phyloP scores from a whole-genome alignment of 2,329 filamentous ascomycete genomes.

The Alternaria postmessia region DNA sequence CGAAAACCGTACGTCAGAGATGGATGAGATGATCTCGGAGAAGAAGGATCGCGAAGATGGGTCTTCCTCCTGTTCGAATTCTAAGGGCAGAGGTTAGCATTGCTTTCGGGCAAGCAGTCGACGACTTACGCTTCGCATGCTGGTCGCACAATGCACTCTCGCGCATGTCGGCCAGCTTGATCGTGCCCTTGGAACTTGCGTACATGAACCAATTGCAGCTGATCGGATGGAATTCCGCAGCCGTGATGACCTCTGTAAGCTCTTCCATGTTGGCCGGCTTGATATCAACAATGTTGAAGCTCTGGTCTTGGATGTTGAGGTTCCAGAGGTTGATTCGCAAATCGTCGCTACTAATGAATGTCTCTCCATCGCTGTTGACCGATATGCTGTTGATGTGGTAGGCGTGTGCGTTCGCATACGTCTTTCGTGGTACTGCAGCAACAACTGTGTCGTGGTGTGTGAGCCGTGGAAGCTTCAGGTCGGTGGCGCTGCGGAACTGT shows the following conservation, averaged over 20 bases:
- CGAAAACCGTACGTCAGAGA: slow-evolving; percentile 97
- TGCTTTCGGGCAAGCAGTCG: neutral
- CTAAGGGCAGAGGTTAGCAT: slow-evolving; percentile 58
- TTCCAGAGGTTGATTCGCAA: slow-evolving; percentile 99
- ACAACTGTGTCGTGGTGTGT: slow-evolving; percentile 99
- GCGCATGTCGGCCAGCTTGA: slow-evolving; percentile 98
- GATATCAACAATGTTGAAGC: slow-evolving; percentile 99
- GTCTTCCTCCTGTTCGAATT: slow-evolving; percentile 99
- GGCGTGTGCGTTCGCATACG: slow-evolving; percentile 97
- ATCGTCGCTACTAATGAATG: slow-evolving; percentile 98
- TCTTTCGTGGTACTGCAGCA: slow-evolving; percentile 92
- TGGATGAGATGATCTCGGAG: slow-evolving; percentile 99
- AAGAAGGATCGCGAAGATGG: slow-evolving; percentile 98
- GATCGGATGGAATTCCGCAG: slow-evolving; percentile 93
- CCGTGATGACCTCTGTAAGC: slow-evolving; percentile 97
- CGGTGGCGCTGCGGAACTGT: slow-evolving; percentile 79
- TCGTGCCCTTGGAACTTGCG: slow-evolving; percentile 97
- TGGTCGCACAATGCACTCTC: slow-evolving; percentile 95
- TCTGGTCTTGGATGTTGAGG: slow-evolving; percentile 98
- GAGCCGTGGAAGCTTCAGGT: slow-evolving; percentile 92
- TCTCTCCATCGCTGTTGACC: slow-evolving; percentile 99
- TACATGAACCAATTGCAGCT: slow-evolving; percentile 99
- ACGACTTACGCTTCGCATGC: slow-evolving; percentile 86
- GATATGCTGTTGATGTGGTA: slow-evolving; percentile 99
- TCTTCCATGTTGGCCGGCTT: slow-evolving; percentile 99